Base-by-base conservation (phyloP, 2,329 filamentous ascomycete species). In the Aureobasidium sp. region DNA sequence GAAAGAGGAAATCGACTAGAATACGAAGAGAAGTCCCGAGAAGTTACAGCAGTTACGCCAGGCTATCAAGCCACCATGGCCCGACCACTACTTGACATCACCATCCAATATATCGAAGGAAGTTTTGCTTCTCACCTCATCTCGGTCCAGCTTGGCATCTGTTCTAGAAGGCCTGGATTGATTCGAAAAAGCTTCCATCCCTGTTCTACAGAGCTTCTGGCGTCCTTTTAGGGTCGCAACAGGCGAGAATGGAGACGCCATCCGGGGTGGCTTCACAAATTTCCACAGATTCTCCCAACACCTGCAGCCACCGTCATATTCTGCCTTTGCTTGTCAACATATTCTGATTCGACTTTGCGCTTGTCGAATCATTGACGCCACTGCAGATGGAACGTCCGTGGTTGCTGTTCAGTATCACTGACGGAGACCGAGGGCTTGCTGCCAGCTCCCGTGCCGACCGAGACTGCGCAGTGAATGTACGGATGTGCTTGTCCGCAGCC, bases 1-100 rank as follows among this genome's bases (percentile, higher is more conserved):
- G 32, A 48, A 58, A 57, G n/a, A 48, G 54, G 54, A 58, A 58
- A 58, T 58, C 21, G 42, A 47, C 54, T 48, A 58, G 54, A 58
- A 58, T n/a, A 45, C 16, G 39, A 45, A n/a, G 11, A n/a, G 41
- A 54, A 57, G 41, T 29, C 30, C 41, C 21, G 15, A 29, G 53
- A 57, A 44, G 39, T 8, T 25, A 44, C n/a, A 57, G 29, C 21
- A 48, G 42, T 21, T 39, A 32, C 44, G 42, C 25, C 42, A 25
- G 29, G 29, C 5, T 32, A 59, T 41, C 27, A 42, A 50, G 44
- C 53, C 42, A 59, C 55, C n/a, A 30, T 21, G 42, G 44, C 21
- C 15, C 42, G 30, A 47, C 32, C 25, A 50, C 36, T n/a, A 57
- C 25, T 49, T 59, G 57, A 59, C 57, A 59, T 59, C 44, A 49